Evolutionary conservation across 2,329 filamentous ascomycete genomes (phyloP), one percentile per base, ranked within the genome.

Genomic region (Neonectria punicea): DNA sequence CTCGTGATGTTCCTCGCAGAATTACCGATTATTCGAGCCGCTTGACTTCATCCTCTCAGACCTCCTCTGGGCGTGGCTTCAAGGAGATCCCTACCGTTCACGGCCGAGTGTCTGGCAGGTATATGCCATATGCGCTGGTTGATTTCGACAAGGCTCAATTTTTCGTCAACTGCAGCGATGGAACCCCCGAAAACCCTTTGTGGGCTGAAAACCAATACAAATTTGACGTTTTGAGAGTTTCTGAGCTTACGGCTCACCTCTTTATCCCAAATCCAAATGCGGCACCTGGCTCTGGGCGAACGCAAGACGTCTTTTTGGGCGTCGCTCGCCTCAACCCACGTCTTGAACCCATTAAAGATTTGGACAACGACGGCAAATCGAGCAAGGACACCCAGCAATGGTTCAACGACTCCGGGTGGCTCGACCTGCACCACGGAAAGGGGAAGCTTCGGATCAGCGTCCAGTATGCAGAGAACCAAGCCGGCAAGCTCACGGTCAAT

Each of bases 141-240:
- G 95, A 98, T 81, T 98, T 98, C 80, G 95, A 98, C 82, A 98
- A 98, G 84, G 90, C 97, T 71, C 95, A 98, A 80, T 93, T 98
- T 58, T 98, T 98, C 77, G 93, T 98, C 80, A 97, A 97, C 81
- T 93, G 95, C 11, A 94, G 98, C 47, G 95, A 94, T 53, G 95
- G 95, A 61, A 94, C 88, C 43, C 94, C 95, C 7, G 93, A 97
- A 80, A 96, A 96, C 78, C 95, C 95, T 0, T 84, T 97, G 0
- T 98, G 95, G 93, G 94, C 94, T 2, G 95, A 94, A 80, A 98
- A 95, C 14, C 93, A 97, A 75, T 98, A 97, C 87, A 98, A 98
- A 82, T 98, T 98, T 80, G 95, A 98, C 84, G 95, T 98, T 66
- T 98, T 94, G 53, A 88, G 95, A 73, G 92, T 93, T 51, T 97